Evolutionary conservation across 2,329 filamentous ascomycete species (phyloP), one percentile per base, ranked within the genome.

Genomic region (Scedosporium minutisporum): DNA sequence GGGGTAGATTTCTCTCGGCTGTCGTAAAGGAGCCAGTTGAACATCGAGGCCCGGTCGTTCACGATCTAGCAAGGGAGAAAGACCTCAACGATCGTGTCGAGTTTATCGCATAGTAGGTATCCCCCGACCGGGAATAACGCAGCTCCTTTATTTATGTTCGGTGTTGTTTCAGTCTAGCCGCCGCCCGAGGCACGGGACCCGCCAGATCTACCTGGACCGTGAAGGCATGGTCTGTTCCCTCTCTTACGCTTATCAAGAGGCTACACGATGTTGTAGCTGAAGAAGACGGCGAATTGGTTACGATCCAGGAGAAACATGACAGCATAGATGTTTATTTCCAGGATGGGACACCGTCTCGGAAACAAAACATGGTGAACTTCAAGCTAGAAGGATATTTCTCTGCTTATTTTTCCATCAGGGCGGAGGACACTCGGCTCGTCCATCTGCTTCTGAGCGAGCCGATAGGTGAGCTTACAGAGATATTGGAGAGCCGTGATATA

Each of bases 221-320:
- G 33, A 10, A 55, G 27, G 62, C 44, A 4, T 65, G 62, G 62
- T 63, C 62, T 10, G 62, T 63, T 10, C 41, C 41, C 9, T 65
- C 64, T 9, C 23, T 65, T 14, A 33, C 61, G 27, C 46, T 57
- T 14, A 33, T 41, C 21, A 63, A 41, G 14, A 3, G 27, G 12
- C 42, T 65, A 3, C 38, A 55, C 12, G 6, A 16, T 2, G 58
- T 65, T 12, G 29, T 33, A n/a, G 29, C 48, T 14, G 41, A 62
- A 46, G 57, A 62, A 9, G 53, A 65, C 21, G 25, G 62, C 18
- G 29, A 33, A 9, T 33, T 33, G 29, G 29, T 33, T 33, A 33
- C 29, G 29, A 33, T 33, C 7, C 29, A 6, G 6, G 29, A 33
- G 29, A 9, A 33, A 33, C 6, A 9, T 23, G 27, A 41, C 25